phyloP scores from a whole-genome alignment of 495 filamentous ascomycete genomes.

The Staphylotrichum longicolle region DNA sequence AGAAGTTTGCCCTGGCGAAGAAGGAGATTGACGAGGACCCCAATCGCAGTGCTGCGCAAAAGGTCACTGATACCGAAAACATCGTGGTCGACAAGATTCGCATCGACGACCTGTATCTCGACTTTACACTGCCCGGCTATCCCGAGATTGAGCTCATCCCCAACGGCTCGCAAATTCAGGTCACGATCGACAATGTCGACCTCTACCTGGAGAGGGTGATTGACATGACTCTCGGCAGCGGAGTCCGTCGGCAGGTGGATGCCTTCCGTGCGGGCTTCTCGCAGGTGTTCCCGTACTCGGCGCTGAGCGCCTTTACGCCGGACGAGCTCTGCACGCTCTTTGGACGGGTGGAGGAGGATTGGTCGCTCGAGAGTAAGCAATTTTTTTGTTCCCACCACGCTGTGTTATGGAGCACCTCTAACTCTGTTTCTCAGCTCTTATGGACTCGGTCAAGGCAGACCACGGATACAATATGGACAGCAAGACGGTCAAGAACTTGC shows the following conservation, averaged over 20 bases:
- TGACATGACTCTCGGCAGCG: constrained; percentile 83
- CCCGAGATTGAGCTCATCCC: constrained; percentile 80
- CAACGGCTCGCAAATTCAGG: constrained; percentile 65
- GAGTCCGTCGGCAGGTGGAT: constrained; percentile 85
- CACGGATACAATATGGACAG: constrained; percentile 99
- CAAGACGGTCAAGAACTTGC: constrained; percentile 88
- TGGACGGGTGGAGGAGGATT: constrained; percentile 91
- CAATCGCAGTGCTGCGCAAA: constrained; percentile 61
- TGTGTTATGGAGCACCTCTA: constrained; percentile 10
- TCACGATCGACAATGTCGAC: constrained; percentile 88
- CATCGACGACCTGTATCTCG: constrained; percentile 84
- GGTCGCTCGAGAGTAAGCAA: constrained; percentile 89
- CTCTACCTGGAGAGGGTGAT: constrained; percentile 85
- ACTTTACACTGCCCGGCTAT: constrained; percentile 94
- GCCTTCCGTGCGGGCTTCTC: constrained; percentile 92
- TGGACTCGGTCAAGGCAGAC: constrained; percentile 99
- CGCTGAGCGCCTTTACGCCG: constrained; percentile 91
- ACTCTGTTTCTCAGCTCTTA: constrained; percentile 61
- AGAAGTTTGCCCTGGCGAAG: constrained; percentile 81
- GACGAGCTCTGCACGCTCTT: constrained; percentile 97
- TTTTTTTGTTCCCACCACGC: background rate
- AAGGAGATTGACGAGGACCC: constrained; percentile 72
- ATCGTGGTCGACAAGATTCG: constrained; percentile 69
- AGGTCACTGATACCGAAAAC: constrained; percentile 61
- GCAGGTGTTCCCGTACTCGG: constrained; percentile 92